Base-by-base conservation (phyloP, 2,329 filamentous ascomycete genomes). In the Colletotrichum liaoningense region DNA sequence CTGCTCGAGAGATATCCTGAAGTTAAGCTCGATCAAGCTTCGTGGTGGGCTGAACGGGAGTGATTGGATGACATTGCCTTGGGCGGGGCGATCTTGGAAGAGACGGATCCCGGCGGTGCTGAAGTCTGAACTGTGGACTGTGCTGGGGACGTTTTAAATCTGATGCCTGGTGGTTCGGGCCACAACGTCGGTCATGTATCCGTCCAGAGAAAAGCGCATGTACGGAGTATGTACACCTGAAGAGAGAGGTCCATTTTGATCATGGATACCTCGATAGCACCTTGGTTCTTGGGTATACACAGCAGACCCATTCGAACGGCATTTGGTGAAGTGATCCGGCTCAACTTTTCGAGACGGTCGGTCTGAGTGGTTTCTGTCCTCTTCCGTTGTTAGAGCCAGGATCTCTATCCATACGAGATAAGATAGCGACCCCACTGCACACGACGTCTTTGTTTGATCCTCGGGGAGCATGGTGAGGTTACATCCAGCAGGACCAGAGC, bases 21-120 rank as follows among this genome's bases (percentile, higher is more conserved):
- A 66, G 71, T 71, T 67, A 73, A 73, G 71, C 60, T 73, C 71
- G 60, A 70, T 73, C 71, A 70, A 73, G 71, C 71, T 73, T 73
- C 70, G 56, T 62, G 56, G 67, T 42, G 46, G 60, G 22, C 42
- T 71, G 56, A 49, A 57, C n/a, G 12, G 6, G n/a, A n/a, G 19
- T 62, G 46, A 71, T 73, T 73, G 71, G 71, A 73, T 11, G 71
- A 52, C 35, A 19, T 24, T 3, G 33, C 46, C 46, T 33, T 2
- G 19, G 38, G 22, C 24, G 69, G 69, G 58, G 57, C 57, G 28
- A 42, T 30, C 14, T 49, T 30, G 58, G 30, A 49, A 8, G 42
- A 60, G 49, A 46, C 38, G 64, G 24, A 52, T 28, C 49, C 38
- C 26, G 30, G 9, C 54, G 38, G 28, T 54, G 59, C 26, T 46